Conservation (phyloP, 257 asterid genomes). For the Apocynum venetum region DNA sequence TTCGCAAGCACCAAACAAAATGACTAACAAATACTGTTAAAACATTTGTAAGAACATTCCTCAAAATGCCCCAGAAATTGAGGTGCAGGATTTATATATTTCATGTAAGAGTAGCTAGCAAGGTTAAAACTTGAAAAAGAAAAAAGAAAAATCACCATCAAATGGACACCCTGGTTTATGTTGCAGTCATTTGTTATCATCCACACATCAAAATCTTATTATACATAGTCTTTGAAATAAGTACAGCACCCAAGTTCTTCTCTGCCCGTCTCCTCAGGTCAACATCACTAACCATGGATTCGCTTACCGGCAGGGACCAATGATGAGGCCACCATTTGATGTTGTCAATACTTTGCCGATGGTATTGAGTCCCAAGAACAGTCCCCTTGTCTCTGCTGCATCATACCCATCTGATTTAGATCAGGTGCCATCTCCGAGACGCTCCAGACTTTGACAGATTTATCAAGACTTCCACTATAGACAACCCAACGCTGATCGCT, state of each 20-base stretch:
- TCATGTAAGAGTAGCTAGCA: background rate
- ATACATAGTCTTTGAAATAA: no score
- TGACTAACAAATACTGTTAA: background rate
- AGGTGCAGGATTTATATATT: background rate
- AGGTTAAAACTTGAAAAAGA: background rate
- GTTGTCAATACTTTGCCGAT: conserved; percentile 44
- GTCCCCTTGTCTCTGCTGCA: conserved; percentile 25
- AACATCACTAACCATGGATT: conserved; percentile 8
- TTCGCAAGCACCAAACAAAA: background rate
- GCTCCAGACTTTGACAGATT: conserved; percentile 80
- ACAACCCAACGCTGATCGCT: conserved; percentile 55
- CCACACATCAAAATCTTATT: conserved; percentile 4
- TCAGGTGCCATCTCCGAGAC: conserved; percentile 65
- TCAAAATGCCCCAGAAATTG: background rate
- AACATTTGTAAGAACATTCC: background rate
- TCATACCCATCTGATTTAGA: conserved; percentile 23
- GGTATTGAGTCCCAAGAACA: conserved; percentile 54
- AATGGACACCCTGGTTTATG: background rate
- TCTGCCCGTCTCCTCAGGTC: background rate
- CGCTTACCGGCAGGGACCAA: background rate
- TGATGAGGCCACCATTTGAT: background rate
- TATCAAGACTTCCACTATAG: conserved; percentile 79
- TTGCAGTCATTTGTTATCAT: background rate
- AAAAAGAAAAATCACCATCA: background rate
- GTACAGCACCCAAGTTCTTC: background rate